These are phyloP conservation scores for Penicillium chermesinum DNA, from an alignment of 495 filamentous ascomycete genomes.

Conservation along the genomic window DNA sequence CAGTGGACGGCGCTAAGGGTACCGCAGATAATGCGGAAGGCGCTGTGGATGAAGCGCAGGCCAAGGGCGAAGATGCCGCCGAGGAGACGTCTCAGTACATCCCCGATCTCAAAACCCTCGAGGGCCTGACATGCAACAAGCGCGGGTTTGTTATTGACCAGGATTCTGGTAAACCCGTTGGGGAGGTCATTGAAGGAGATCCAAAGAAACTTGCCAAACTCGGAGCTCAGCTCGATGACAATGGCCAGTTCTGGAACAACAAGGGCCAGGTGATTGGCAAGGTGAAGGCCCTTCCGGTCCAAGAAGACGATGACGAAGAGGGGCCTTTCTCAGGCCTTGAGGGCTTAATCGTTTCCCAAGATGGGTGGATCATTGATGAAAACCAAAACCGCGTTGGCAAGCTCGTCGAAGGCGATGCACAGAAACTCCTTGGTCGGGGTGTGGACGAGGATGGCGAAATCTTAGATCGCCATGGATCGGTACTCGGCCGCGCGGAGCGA, in stretches of 20 bases:
- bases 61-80: conserved; percentile 24
- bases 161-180: conserved; percentile 48
- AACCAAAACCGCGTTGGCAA: conserved; percentile 54
- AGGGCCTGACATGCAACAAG: conserved; percentile 59
- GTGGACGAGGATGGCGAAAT: conserved; percentile 65
- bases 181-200: conserved; percentile 57
- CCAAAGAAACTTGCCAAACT: conserved; percentile 52
- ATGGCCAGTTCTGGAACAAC: conserved; percentile 60
- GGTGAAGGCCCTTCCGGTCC: conserved; percentile 53
- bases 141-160: conserved; percentile 51
- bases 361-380: conserved; percentile 56
- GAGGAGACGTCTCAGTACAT: conserved; percentile 36
- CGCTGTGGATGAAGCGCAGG: conserved; percentile 13
- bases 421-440: conserved; percentile 56
- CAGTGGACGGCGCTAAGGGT: conserved; percentile 11
- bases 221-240: conserved; percentile 52
- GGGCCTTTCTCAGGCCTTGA: conserved; percentile 61
- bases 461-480: conserved; percentile 56
- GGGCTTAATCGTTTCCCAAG: conserved; percentile 53
- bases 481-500: conserved; percentile 57
- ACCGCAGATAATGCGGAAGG: conserved; percentile 5
- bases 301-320: conserved; percentile 51
- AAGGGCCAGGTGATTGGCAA: conserved; percentile 56
- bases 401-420: conserved; percentile 56
- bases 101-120: conserved; percentile 54